Percentiles rank a stretch among this genome's conserved stretches.
Conservation (phyloP, 306 rosid genomes). For the Quercus bicolor region DNA sequence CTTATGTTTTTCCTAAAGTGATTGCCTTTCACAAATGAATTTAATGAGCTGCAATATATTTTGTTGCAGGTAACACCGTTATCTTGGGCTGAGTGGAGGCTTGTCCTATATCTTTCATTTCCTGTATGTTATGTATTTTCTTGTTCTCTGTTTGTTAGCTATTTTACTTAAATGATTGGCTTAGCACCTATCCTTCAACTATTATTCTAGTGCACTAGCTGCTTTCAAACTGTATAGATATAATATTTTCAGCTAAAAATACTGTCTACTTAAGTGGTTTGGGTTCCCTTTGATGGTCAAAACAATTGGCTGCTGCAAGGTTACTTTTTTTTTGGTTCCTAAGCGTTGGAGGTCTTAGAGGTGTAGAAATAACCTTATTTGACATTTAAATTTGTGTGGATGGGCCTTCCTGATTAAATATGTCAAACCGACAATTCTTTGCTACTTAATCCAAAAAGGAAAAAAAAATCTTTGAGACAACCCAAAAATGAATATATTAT, state of each 20-base stretch:
- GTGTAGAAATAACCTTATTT: not conserved
- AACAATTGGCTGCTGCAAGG: not conserved
- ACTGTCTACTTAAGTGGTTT: not conserved
- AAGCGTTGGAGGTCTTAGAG: not conserved
- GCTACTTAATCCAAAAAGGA: not conserved
- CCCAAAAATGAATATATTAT: not conserved
- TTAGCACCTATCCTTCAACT: not conserved
- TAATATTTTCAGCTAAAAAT: not conserved
- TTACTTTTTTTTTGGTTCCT: not conserved
- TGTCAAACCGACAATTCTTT: not conserved
- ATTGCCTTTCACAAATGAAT: conserved; percentile 15
- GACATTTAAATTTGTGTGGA: not conserved
- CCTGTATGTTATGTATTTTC: conserved; percentile 57
- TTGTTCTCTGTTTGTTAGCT: not conserved
- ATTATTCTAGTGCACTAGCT: not conserved
- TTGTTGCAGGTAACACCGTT: conserved; percentile 73
- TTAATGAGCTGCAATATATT: conserved; percentile 2
- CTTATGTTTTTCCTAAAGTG: conserved; percentile 15
- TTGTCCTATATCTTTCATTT: conserved; percentile 81
- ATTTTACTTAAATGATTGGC: not conserved
- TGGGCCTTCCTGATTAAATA: not conserved
- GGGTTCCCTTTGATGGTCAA: not conserved
- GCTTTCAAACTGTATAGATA: not conserved
- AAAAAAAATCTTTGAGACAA: not conserved
- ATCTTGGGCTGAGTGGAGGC: conserved; percentile 90